Evolutionary conservation across 2,329 filamentous ascomycete species (phyloP).

Genomic region (Fusarium sp.): DNA sequence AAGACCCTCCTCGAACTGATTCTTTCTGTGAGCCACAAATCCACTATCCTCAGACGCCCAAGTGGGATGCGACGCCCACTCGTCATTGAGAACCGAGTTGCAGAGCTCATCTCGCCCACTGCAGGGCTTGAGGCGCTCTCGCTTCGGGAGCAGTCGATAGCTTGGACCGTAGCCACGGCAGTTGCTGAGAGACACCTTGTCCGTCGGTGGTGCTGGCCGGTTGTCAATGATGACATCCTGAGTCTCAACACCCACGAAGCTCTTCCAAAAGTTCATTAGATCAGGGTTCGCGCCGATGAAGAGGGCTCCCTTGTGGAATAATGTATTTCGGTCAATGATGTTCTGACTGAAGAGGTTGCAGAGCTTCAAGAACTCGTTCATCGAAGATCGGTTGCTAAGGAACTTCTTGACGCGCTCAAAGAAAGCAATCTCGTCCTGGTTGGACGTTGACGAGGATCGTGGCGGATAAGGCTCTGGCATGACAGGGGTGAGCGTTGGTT

Average conservation of each 20-base stretch:
- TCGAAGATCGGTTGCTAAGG: constrained; percentile 88
- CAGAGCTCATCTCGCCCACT: constrained; percentile 95
- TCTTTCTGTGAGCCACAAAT: constrained; percentile 97
- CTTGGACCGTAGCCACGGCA: constrained; percentile 95
- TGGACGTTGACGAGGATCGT: constrained; percentile 74
- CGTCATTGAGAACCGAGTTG: constrained; percentile 90
- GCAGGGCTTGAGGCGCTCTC: constrained; percentile 89
- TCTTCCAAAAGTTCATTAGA: constrained; percentile 86
- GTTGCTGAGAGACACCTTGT: constrained; percentile 90
- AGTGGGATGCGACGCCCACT: constrained; percentile 98
- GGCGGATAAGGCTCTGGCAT: constrained; percentile 88
- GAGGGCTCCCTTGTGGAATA: constrained; percentile 80
- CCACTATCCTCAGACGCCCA: constrained; percentile 99
- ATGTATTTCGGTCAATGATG: constrained; percentile 82
- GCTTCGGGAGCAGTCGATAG: constrained; percentile 88
- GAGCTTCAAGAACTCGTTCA: constrained; percentile 96
- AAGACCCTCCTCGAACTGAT: constrained; percentile 89
- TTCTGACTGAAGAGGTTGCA: constrained; percentile 96
- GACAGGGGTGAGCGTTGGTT: constrained; percentile 86
- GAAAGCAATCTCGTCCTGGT: constrained; percentile 85
- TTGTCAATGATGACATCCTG: constrained; percentile 82
- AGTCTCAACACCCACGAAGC: constrained; percentile 79
- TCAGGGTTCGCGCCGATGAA: constrained; percentile 92
- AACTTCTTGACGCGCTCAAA: constrained; percentile 98
- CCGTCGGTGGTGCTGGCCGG: constrained; percentile 74